Evolutionary conservation across 495 filamentous ascomycete species (phyloP).

Genomic region (Chlorociboria aeruginascens): DNA sequence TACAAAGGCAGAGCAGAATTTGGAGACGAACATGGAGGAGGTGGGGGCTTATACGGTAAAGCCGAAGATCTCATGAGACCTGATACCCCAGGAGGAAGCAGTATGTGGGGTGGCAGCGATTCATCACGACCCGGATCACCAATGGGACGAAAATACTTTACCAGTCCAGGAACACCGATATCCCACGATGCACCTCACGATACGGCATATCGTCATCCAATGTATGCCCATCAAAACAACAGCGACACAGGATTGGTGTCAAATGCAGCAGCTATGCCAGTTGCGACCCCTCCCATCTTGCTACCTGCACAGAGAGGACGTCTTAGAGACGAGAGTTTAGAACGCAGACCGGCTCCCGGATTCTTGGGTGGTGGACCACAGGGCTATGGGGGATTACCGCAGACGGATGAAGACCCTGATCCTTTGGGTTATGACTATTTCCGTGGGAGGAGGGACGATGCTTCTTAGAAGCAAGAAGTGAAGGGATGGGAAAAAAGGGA

Average conservation of each 20-base stretch:
- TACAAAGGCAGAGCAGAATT: slow-evolving; percentile 87
- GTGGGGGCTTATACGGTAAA: slow-evolving; percentile 58
- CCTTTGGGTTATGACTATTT: slow-evolving; percentile 19
- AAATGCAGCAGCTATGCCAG: slow-evolving; percentile 20
- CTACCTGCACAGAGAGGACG: not conserved
- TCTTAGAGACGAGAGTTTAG: slow-evolving; percentile 7
- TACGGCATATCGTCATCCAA: not conserved
- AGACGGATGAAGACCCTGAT: slow-evolving; percentile 20
- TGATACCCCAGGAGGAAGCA: slow-evolving; percentile 48
- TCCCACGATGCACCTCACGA: slow-evolving; percentile 13
- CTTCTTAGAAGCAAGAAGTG: not conserved
- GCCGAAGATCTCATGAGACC: slow-evolving; percentile 54
- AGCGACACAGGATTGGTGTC: slow-evolving; percentile 28
- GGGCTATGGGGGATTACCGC: slow-evolving; percentile 40
- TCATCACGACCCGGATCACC: slow-evolving; percentile 14
- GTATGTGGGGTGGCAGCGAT: slow-evolving; percentile 18
- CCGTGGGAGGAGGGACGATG: slow-evolving; percentile 6
- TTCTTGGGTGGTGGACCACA: slow-evolving; percentile 36
- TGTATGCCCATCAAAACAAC: slow-evolving; percentile 13
- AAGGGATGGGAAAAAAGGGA: not conserved
- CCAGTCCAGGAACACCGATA: not conserved
- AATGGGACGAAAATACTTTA: slow-evolving; percentile 3
- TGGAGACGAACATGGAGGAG: slow-evolving; percentile 72
- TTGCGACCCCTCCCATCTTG: slow-evolving; percentile 6
- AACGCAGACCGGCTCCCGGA: slow-evolving; percentile 23